Conservation (phyloP, 2,329 filamentous ascomycete species). For the Shiraia sp. region DNA sequence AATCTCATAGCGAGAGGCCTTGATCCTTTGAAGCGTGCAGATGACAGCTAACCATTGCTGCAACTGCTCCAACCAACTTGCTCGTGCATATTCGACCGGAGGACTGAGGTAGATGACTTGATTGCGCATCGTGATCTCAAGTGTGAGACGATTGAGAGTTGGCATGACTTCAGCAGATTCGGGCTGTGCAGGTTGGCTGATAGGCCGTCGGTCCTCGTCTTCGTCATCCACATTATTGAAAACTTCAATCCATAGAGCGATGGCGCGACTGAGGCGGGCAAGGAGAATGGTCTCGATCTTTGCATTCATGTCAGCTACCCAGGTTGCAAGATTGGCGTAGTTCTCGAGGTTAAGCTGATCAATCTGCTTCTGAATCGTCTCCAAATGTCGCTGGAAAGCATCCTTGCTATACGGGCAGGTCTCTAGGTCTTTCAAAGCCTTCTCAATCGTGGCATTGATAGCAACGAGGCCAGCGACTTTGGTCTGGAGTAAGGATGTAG, state of each 20-base stretch:
- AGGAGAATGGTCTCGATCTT: slow-evolving; percentile 82
- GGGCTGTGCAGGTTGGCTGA: slow-evolving; percentile 47
- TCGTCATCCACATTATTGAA: slow-evolving; percentile 62
- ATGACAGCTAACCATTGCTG: slow-evolving; percentile 92
- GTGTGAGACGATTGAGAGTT: slow-evolving; percentile 72
- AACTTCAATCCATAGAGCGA: slow-evolving; percentile 82
- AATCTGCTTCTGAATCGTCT: slow-evolving; percentile 86
- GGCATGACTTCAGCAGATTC: slow-evolving; percentile 54
- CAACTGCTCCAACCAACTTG: slow-evolving; percentile 90
- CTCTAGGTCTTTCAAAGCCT: slow-evolving; percentile 79
- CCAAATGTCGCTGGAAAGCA: slow-evolving; percentile 79
- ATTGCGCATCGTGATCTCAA: slow-evolving; percentile 97
- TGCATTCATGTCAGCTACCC: slow-evolving; percentile 85
- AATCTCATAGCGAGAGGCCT: slow-evolving; percentile 94
- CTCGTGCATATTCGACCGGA: slow-evolving; percentile 85
- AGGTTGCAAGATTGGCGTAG: slow-evolving; percentile 88
- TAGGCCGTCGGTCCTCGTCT: slow-evolving; percentile 29
- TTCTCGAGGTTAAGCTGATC: slow-evolving; percentile 97
- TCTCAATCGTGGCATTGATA: slow-evolving; percentile 81
- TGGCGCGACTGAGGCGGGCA: slow-evolving; percentile 79
- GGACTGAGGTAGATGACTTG: slow-evolving; percentile 97
- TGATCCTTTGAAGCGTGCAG: slow-evolving; percentile 91
- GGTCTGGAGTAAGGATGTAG: slow-evolving; percentile 83
- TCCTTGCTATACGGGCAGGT: slow-evolving; percentile 79
- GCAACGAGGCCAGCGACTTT: slow-evolving; percentile 80